A percentile compares a stretch with the other conserved stretches of the same genome.
Conservation (phyloP, 2,329 filamentous ascomycete genomes). For the Boeremia exigua region DNA sequence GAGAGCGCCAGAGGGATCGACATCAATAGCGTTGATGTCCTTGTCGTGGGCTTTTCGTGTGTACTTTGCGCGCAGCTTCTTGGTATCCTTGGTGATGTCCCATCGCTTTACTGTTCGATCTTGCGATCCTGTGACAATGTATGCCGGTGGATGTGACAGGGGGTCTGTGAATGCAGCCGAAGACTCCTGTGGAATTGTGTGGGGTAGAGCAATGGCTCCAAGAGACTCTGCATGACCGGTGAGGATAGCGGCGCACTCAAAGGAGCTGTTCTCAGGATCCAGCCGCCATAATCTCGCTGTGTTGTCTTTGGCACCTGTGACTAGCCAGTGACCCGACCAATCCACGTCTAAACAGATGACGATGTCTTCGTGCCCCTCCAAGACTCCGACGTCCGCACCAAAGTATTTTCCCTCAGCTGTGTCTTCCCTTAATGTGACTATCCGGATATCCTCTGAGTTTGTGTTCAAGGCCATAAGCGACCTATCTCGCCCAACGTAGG, state of each 20-base stretch:
- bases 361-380: conserved; percentile 93
- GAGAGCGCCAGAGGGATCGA: conserved; percentile 74
- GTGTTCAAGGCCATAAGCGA: conserved; percentile 89
- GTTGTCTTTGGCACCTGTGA: conserved; percentile 96
- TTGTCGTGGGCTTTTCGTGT: conserved; percentile 98
- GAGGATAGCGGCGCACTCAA: conserved; percentile 79
- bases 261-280: conserved; percentile 76
- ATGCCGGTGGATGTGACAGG: conserved; percentile 79
- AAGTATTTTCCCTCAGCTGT: conserved; percentile 67
- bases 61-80: conserved; percentile 72
- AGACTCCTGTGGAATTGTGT: conserved; percentile 68
- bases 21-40: conserved; percentile 93
- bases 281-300: conserved; percentile 89
- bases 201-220: conserved; percentile 85
- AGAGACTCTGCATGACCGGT: conserved; percentile 94
- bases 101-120: conserved; percentile 95
- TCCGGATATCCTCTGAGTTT: conserved; percentile 89
- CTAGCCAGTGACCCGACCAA: conserved; percentile 97
- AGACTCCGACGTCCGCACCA: conserved; percentile 82
- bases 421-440: conserved; percentile 71
- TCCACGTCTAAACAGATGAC: conserved; percentile 94
- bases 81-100: conserved; percentile 67
- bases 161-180: conserved; percentile 76
- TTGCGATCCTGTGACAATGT: conserved; percentile 89
- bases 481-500: conserved; percentile 79